Evolutionary conservation across 2,329 filamentous ascomycete species (phyloP).

Genomic region (Ophiocordyceps sinensis): DNA sequence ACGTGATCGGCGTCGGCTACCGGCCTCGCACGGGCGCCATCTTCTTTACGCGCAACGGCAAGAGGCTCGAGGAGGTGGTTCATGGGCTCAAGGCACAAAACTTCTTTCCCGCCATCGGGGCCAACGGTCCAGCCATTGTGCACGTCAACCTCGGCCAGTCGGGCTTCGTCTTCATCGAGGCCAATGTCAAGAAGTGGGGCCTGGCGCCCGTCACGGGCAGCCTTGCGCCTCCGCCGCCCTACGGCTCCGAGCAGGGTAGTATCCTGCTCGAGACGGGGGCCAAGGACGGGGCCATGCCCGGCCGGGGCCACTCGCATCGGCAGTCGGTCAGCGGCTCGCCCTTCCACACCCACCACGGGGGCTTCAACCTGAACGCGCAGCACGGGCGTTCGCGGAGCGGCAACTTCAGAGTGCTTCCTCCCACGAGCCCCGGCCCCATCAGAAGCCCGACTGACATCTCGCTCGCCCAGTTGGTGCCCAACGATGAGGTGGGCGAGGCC

Average conservation of each 20-base stretch:
- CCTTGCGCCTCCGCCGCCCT: conserved; percentile 86
- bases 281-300: conserved; percentile 40
- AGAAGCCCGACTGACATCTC: conserved; percentile 94
- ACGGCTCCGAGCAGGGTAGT: conserved; percentile 92
- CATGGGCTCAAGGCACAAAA: conserved; percentile 91
- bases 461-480: conserved; percentile 65
- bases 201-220: conserved; percentile 91
- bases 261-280: conserved; percentile 81
- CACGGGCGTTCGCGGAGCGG: conserved; percentile 66
- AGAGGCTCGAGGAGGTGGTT: conserved; percentile 86
- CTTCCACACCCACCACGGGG: conserved; percentile 24
- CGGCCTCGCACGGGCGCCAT: conserved; percentile 85
- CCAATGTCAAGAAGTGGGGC: conserved; percentile 99
- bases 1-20: conserved; percentile 92
- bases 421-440: conserved; percentile 76
- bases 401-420: conserved; percentile 59
- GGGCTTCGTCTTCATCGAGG: conserved; percentile 97
- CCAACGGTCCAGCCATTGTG: conserved; percentile 80
- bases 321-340: conserved; percentile 25
- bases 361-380: conserved; percentile 38
- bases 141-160: conserved; percentile 98
- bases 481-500: conserved; percentile 55
- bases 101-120: conserved; percentile 94
- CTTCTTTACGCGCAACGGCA: conserved; percentile 97
- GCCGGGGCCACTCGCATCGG: conserved; percentile 28